Evolutionary conservation across 1,284 basidiomycete genomes (phyloP).

Genomic region (Nidula niveotomentosa): DNA sequence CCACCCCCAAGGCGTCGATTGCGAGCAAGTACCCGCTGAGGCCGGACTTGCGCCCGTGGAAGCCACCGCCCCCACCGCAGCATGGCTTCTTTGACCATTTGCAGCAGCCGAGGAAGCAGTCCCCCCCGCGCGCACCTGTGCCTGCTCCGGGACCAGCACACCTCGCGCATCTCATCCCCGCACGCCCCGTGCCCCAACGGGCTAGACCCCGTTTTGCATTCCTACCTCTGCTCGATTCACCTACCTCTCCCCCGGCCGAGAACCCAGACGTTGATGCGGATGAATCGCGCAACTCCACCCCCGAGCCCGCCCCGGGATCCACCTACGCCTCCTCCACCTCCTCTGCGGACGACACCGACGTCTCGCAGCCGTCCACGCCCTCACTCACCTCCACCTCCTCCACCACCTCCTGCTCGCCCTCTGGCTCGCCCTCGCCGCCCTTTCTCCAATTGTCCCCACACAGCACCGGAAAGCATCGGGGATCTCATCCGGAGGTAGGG

Average conservation of each 20-base stretch:
- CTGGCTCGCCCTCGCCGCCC: constrained; percentile 25
- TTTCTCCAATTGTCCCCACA: too few species aligned
- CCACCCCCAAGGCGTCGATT: constrained; percentile 1
- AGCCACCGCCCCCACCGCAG: too few species aligned
- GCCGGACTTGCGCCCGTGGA: too few species aligned
- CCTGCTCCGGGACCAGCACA: constrained; percentile 14
- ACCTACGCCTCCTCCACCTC: constrained; percentile 9
- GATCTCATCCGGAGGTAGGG: too few species aligned
- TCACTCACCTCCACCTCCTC: constrained; percentile 34
- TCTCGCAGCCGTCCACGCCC: constrained; percentile 31
- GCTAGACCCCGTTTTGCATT: constrained; percentile 34
- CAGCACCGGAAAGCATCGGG: too few species aligned
- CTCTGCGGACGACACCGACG: constrained; percentile 18
- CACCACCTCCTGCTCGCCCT: constrained; percentile 33
- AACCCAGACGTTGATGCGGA: background rate
- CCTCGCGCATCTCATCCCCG: constrained; percentile 26
- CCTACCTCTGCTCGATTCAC: constrained; percentile 35
- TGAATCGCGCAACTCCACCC: too few species aligned
- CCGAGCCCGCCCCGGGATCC: too few species aligned
- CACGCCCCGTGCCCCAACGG: constrained; percentile 16
- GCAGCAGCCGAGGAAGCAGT: constrained; percentile 4
- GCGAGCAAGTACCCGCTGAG: too few species aligned
- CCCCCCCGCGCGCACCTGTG: constrained; percentile 1
- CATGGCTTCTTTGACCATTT: background rate
- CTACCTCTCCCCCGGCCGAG: constrained; percentile 10